Percentiles rank a stretch among this genome's conserved stretches.
phyloP scores from a whole-genome alignment of 2,329 filamentous ascomycete genomes.

The Chrysosporium queenslandicum region DNA sequence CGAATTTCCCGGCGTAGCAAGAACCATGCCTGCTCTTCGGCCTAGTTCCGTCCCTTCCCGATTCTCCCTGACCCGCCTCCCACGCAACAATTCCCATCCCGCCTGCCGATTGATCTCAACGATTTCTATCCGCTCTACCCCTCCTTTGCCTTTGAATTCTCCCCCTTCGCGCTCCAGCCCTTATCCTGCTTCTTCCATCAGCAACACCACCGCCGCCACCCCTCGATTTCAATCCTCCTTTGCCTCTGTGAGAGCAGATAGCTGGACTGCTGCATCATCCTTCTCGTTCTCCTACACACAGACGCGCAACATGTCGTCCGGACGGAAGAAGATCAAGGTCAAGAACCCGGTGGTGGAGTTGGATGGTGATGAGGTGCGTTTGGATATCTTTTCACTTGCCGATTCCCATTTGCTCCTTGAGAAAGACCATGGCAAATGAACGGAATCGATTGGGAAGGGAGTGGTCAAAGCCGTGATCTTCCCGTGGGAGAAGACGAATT shows the following conservation, averaged over 20 bases:
- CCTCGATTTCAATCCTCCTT: constrained; percentile 8
- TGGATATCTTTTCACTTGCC: constrained; percentile 13
- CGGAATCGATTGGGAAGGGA: not conserved
- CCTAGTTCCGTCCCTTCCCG: constrained; percentile 34
- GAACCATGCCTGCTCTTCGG: constrained; percentile 31
- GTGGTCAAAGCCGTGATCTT: too few relatives aligned
- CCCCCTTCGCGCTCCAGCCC: constrained; percentile 16
- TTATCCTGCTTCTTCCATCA: constrained; percentile 2
- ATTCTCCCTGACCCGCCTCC: constrained; percentile 24
- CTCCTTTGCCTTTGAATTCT: constrained; percentile 20
- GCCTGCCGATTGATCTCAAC: constrained; percentile 12
- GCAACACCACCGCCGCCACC: constrained; percentile 22
- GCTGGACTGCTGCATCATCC: constrained; percentile 7
- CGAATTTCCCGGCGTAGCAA: constrained; percentile 13
- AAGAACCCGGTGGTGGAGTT: constrained; percentile 98
- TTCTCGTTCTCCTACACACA: constrained; percentile 18
- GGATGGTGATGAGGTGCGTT: constrained; percentile 60
- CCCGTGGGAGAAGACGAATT: not conserved
- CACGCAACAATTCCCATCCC: constrained; percentile 5
- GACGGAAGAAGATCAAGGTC: constrained; percentile 85
- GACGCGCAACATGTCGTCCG: constrained; percentile 38
- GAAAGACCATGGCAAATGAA: not conserved
- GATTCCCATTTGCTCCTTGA: not conserved
- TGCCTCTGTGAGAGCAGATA: constrained; percentile 9
- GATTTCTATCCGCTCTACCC: constrained; percentile 13